Evolutionary conservation across 257 asterid species (phyloP).

Genomic region (Capsicum chinense): DNA sequence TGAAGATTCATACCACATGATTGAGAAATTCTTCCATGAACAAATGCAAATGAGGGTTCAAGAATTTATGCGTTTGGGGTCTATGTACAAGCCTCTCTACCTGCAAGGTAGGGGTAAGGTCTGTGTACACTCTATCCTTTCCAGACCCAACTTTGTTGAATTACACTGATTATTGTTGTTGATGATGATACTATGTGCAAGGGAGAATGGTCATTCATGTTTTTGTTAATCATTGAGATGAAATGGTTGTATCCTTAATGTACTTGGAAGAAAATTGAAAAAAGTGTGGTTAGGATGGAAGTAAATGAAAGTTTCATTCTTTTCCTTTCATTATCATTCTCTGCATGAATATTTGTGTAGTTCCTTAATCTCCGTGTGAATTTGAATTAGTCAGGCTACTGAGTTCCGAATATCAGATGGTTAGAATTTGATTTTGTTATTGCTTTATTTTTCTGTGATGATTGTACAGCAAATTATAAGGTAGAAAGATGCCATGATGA

Average conservation of each 20-base stretch:
- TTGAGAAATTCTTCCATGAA: background rate
- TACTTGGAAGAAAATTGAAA: background rate
- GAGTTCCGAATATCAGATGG: background rate
- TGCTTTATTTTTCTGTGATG: too few relatives aligned
- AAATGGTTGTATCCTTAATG: background rate
- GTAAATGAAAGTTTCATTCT: background rate
- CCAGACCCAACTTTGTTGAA: background rate
- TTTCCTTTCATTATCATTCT: background rate
- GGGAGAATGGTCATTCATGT: slow-evolving; percentile 1
- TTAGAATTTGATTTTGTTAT: background rate
- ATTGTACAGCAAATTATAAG: slow-evolving; percentile 9
- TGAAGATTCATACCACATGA: background rate
- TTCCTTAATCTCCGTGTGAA: background rate
- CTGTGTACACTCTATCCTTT: background rate
- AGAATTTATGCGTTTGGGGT: background rate
- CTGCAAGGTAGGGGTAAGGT: background rate
- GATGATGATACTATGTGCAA: background rate
- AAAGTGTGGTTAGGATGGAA: background rate
- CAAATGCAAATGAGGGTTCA: background rate
- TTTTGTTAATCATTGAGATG: background rate
- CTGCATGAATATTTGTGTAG: background rate
- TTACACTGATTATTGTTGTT: background rate
- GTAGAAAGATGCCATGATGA: slow-evolving; percentile 7
- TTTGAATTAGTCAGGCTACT: background rate
- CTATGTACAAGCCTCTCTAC: background rate